A percentile compares a stretch with the other conserved stretches of the same genome.
Conservation (phyloP, 768 basidiomycete genomes). For the Leccinum variicolor region DNA sequence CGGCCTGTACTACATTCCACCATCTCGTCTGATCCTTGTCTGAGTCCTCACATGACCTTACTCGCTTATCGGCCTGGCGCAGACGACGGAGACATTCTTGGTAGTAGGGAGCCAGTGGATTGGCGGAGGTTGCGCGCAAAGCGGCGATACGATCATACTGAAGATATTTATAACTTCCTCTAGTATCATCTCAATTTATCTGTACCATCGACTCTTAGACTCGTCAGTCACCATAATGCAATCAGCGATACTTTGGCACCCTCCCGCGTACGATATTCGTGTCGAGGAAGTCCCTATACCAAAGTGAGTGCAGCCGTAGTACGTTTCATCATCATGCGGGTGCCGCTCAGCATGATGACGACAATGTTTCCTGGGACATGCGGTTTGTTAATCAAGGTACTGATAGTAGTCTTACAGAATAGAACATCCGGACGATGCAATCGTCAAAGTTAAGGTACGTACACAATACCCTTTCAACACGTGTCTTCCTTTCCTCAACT, state of each 20-base stretch:
- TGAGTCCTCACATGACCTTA: too few species aligned
- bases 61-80: too few species aligned
- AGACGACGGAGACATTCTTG: too few species aligned
- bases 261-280: constrained; percentile 66
- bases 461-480: background rate
- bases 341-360: background rate
- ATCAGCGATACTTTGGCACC: constrained; percentile 52
- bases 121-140: background rate
- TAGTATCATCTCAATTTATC: background rate
- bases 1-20: too few species aligned
- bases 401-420: constrained; percentile 41
- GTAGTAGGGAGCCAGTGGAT: too few species aligned
- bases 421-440: constrained; percentile 71
- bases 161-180: background rate
- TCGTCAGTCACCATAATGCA: constrained; percentile 11
- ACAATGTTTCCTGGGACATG: background rate
- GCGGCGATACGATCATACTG: background rate
- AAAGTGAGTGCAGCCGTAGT: constrained; percentile 33
- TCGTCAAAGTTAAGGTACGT: constrained; percentile 67
- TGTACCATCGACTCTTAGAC: too few species aligned
- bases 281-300: constrained; percentile 63
- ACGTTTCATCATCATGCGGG: background rate
- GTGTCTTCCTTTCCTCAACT: background rate
- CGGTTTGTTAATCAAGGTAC: background rate
- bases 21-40: too few species aligned